These are phyloP conservation scores for Podospora anserina DNA, from an alignment of 495 filamentous ascomycete genomes.

Conservation along the genomic window DNA sequence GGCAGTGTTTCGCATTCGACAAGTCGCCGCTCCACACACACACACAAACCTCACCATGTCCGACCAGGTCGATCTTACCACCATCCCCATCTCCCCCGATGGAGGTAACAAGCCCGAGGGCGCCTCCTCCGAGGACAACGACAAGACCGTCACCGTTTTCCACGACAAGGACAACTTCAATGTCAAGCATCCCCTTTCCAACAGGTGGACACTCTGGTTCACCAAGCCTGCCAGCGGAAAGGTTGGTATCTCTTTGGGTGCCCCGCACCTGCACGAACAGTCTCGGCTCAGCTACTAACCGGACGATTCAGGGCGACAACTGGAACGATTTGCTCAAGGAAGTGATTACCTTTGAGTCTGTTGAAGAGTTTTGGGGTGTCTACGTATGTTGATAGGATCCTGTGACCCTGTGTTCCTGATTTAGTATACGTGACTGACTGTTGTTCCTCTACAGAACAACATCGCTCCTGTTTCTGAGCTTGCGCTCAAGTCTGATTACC, in stretches of 20 bases:
- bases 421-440: slow-evolving; percentile 20
- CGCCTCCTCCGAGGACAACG: slow-evolving; percentile 36
- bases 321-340: slow-evolving; percentile 98
- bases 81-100: slow-evolving; percentile 72
- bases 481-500: slow-evolving; percentile 96
- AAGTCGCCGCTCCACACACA: neutral
- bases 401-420: slow-evolving; percentile 1
- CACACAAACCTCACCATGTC: slow-evolving; percentile 37
- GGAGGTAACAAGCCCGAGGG: slow-evolving; percentile 44
- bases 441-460: slow-evolving; percentile 72
- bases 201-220: slow-evolving; percentile 98
- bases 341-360: slow-evolving; percentile 95
- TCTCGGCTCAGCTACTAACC: slow-evolving; percentile 18
- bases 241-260: slow-evolving; percentile 49
- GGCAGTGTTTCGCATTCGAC: slow-evolving; percentile 10
- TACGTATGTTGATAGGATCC: slow-evolving; percentile 64
- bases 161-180: slow-evolving; percentile 98
- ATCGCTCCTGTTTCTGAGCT: slow-evolving; percentile 94
- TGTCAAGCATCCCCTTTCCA: slow-evolving; percentile 94
- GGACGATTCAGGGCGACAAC: slow-evolving; percentile 71
- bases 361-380: slow-evolving; percentile 99
- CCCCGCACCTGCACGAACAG: neutral
- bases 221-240: slow-evolving; percentile 97
- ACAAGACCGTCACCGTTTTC: slow-evolving; percentile 82
- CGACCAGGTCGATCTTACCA: slow-evolving; percentile 55